Evolutionary conservation across 1,284 basidiomycete species (phyloP).

Genomic region (Microbotryum silenes-acaulis): DNA sequence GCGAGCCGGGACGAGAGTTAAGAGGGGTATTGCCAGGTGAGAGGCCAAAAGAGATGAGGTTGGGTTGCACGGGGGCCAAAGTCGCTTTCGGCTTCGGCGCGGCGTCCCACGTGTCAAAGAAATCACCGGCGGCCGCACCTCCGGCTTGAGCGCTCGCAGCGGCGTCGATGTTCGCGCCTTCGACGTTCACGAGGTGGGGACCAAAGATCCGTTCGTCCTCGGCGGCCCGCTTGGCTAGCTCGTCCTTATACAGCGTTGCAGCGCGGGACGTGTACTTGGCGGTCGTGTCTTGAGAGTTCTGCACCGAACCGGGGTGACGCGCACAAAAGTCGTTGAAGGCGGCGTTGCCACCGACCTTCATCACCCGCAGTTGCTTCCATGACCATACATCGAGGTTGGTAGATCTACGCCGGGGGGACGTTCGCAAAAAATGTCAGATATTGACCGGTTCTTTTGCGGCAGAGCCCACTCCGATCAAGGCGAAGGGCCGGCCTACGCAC

Average conservation of each 20-base stretch:
- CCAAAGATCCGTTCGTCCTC: slow-evolving; percentile 68
- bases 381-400: slow-evolving; percentile 97
- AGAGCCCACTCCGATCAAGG: slow-evolving; percentile 36
- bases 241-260: slow-evolving; percentile 85
- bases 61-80: slow-evolving; percentile 39
- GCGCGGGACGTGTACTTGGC: slow-evolving; percentile 76
- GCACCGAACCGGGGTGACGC: slow-evolving; percentile 30
- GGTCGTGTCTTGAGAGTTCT: slow-evolving; percentile 21
- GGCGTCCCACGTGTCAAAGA: slow-evolving; percentile 94
- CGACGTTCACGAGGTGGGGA: slow-evolving; percentile 59
- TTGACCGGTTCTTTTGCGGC: background rate
- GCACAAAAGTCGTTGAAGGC: slow-evolving; percentile 85
- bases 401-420: slow-evolving; percentile 52
- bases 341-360: slow-evolving; percentile 93
- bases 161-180: slow-evolving; percentile 48
- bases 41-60: slow-evolving; percentile 15
- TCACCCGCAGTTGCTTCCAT: slow-evolving; percentile 77
- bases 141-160: slow-evolving; percentile 50
- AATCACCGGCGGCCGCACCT: slow-evolving; percentile 56
- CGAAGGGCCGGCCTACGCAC: slow-evolving; percentile 42
- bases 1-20: slow-evolving; percentile 20
- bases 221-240: slow-evolving; percentile 70
- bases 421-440: background rate
- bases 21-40: slow-evolving; percentile 14
- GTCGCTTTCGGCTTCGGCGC: slow-evolving; percentile 43